These are phyloP conservation scores for Metschnikowia matae DNA, from an alignment of 805 yeast genomes.

Conservation along the genomic window DNA sequence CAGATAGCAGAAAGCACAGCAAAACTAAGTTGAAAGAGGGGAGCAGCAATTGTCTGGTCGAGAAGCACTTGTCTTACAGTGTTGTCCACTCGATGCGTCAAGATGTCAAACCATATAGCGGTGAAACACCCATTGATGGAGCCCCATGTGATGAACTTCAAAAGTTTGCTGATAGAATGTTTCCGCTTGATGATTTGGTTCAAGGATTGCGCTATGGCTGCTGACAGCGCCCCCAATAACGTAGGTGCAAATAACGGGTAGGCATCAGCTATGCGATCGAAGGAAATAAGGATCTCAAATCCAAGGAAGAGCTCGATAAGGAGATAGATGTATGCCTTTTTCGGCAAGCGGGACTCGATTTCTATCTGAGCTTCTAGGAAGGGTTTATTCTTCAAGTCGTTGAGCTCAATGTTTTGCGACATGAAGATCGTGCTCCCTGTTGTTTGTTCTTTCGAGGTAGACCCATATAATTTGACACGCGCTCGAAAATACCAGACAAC, in stretches of 20 bases:
- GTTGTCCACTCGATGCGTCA: slow-evolving; percentile 36
- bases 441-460: neutral
- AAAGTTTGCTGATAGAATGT: slow-evolving; percentile 25
- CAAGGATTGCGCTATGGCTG: slow-evolving; percentile 40
- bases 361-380: slow-evolving; percentile 13
- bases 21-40: slow-evolving; percentile 50
- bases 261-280: slow-evolving; percentile 19
- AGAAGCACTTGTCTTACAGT: slow-evolving; percentile 37
- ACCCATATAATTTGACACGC: neutral
- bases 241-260: slow-evolving; percentile 34
- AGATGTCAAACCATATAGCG: slow-evolving; percentile 50
- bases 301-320: slow-evolving; percentile 26
- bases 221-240: slow-evolving; percentile 36
- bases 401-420: slow-evolving; percentile 16
- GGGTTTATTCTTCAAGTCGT: slow-evolving; percentile 17
- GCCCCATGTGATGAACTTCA: slow-evolving; percentile 60
- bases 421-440: slow-evolving; percentile 4
- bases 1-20: slow-evolving; percentile 47
- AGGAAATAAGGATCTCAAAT: slow-evolving; percentile 26
- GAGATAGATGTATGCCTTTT: slow-evolving; percentile 18
- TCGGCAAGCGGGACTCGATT: slow-evolving; percentile 2
- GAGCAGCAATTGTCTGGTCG: slow-evolving; percentile 56
- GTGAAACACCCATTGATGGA: slow-evolving; percentile 53
- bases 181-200: slow-evolving; percentile 33
- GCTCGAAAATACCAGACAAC: neutral